Evolutionary conservation across 495 filamentous ascomycete species (phyloP).

Genomic region (Neurospora sp.): DNA sequence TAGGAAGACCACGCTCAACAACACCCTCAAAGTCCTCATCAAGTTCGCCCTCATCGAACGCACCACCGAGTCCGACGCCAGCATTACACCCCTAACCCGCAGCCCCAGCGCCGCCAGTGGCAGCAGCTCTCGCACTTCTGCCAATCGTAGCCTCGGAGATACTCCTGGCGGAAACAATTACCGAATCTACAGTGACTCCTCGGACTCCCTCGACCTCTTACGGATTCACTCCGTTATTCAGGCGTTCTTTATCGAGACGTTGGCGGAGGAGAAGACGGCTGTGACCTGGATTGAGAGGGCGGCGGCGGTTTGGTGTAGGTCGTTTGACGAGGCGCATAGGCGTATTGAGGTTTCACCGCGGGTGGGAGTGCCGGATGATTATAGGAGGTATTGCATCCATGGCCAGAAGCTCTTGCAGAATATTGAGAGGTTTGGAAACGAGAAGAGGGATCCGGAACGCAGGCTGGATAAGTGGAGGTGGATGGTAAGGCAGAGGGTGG

Average conservation of each 20-base stretch:
- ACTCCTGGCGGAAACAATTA: neutral
- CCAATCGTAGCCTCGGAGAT: neutral
- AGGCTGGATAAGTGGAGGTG: constrained; percentile 30
- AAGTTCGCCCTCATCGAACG: constrained; percentile 62
- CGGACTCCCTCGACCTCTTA: constrained; percentile 56
- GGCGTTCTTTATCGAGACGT: constrained; percentile 62
- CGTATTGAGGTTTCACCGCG: constrained; percentile 16
- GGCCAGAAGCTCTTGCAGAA: constrained; percentile 46
- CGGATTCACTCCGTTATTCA: constrained; percentile 73
- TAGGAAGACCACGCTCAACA: constrained; percentile 43
- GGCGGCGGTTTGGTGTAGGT: constrained; percentile 48
- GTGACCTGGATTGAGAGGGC: constrained; percentile 57
- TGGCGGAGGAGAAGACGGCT: constrained; percentile 47
- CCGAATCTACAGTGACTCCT: constrained; percentile 32
- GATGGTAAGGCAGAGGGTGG: constrained; percentile 38
- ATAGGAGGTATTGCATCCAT: constrained; percentile 60
- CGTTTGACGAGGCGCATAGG: constrained; percentile 31
- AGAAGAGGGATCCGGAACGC: constrained; percentile 25
- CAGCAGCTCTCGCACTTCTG: constrained; percentile 2
- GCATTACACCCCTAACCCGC: neutral
- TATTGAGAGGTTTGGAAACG: constrained; percentile 34
- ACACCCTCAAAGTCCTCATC: constrained; percentile 57
- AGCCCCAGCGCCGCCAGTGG: constrained; percentile 15
- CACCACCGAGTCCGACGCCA: constrained; percentile 43
- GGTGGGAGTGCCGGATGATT: constrained; percentile 59